These are phyloP conservation scores for Neurospora tetrasperma DNA, from an alignment of 495 filamentous ascomycete species.

Conservation along the genomic window DNA sequence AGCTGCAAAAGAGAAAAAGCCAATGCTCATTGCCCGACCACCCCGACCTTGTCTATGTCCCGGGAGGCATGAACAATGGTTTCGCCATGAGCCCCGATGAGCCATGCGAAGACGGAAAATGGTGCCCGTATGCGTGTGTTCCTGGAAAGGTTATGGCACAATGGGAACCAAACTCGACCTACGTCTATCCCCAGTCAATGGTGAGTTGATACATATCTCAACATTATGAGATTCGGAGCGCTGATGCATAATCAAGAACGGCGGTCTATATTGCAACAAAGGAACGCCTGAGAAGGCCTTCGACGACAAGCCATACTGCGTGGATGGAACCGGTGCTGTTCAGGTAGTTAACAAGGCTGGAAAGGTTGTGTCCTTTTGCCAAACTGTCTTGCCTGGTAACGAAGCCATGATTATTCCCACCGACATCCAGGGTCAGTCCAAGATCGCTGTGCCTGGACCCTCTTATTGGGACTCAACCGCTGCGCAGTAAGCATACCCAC, in stretches of 20 bases:
- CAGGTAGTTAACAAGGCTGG: conserved; percentile 53
- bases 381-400: conserved; percentile 77
- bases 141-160: conserved; percentile 68
- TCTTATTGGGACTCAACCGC: conserved; percentile 65
- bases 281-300: conserved; percentile 66
- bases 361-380: conserved; percentile 60
- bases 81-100: conserved; percentile 80
- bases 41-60: conserved; percentile 58
- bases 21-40: conserved; percentile 55
- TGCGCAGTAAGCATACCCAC: conserved; percentile 49
- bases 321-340: conserved; percentile 57
- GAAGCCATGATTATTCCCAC: conserved; percentile 84
- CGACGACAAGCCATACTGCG: conserved; percentile 57
- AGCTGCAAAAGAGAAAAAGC: conserved; percentile 31
- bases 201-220: conserved; percentile 36
- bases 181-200: conserved; percentile 63
- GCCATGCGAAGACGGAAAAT: conserved; percentile 55
- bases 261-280: conserved; percentile 65
- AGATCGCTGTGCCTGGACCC: conserved; percentile 60
- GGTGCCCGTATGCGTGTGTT: conserved; percentile 72
- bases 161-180: conserved; percentile 63
- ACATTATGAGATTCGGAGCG: not conserved
- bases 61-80: conserved; percentile 55
- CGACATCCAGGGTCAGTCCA: conserved; percentile 40
- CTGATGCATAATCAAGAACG: conserved; percentile 46